A percentile compares a stretch with the other conserved stretches of the same genome.
Conservation (phyloP, 2,329 filamentous ascomycete species). For the Cytospora chrysosperma region DNA sequence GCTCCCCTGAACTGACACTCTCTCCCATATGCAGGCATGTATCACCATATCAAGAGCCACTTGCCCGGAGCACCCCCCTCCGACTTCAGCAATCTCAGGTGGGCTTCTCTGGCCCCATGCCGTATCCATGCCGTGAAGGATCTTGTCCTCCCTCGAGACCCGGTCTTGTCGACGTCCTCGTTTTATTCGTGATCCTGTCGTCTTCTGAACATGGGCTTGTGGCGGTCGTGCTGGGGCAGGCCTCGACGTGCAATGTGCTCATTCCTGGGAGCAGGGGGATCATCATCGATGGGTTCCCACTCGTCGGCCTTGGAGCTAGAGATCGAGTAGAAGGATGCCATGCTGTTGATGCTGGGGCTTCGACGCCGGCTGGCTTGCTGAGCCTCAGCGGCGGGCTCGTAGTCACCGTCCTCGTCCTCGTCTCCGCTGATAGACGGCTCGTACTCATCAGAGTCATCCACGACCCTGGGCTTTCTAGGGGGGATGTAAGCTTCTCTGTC, state of each 20-base stretch:
- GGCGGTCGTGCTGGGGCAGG: background rate
- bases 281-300: background rate
- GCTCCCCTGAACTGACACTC: background rate
- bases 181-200: background rate
- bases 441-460: background rate
- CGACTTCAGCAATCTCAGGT: background rate
- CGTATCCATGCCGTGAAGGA: too few relatives aligned
- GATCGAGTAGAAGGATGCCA: background rate
- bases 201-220: background rate
- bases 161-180: background rate
- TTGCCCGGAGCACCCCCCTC: background rate
- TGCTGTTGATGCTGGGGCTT: background rate
- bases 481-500: background rate
- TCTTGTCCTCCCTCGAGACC: background rate
- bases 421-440: background rate
- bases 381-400: background rate
- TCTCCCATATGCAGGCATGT: background rate
- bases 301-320: background rate
- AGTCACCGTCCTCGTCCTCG: background rate
- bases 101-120: background rate
- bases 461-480: background rate
- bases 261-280: background rate
- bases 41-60: background rate
- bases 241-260: background rate
- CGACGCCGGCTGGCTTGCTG: background rate